phyloP scores from a whole-genome alignment of 306 rosid species.

The Alnus glutinosa region DNA sequence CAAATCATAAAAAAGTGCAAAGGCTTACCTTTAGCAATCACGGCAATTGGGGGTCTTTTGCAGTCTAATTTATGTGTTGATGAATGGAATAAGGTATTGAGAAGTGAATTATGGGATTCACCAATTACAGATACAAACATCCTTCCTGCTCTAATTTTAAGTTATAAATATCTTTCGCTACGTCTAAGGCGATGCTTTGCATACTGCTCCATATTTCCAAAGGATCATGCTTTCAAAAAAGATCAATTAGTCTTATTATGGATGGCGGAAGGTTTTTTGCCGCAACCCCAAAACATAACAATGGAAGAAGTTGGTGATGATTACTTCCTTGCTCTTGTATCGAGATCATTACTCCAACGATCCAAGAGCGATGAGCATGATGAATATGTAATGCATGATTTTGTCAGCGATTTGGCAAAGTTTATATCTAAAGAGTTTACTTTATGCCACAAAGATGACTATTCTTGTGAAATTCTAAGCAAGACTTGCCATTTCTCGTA shows the following conservation, averaged over 20 bases:
- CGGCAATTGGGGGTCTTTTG: conserved; percentile 14
- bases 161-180: neutral
- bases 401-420: no score
- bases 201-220: conserved; percentile 16
- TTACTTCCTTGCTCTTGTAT: conserved; percentile 12
- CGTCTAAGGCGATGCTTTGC: conserved; percentile 18
- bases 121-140: neutral
- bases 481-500: no score
- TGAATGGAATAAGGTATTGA: conserved; percentile 7
- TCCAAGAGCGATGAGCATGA: neutral
- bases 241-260: conserved; percentile 7
- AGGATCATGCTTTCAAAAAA: conserved; percentile 9
- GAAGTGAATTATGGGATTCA: conserved; percentile 18
- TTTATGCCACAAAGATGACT: no score
- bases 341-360: conserved; percentile 25
- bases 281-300: neutral
- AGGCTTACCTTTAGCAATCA: conserved; percentile 27
- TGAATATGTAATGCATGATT: no score
- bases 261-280: conserved; percentile 29
- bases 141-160: conserved; percentile 19
- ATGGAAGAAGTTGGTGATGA: conserved; percentile 22
- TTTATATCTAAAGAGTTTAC: no score
- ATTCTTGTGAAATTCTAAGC: no score
- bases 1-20: conserved; percentile 17
- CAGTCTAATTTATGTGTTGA: neutral